Conservation (phyloP, 495 filamentous ascomycete species). For the Oleoguttula mirabilis region DNA sequence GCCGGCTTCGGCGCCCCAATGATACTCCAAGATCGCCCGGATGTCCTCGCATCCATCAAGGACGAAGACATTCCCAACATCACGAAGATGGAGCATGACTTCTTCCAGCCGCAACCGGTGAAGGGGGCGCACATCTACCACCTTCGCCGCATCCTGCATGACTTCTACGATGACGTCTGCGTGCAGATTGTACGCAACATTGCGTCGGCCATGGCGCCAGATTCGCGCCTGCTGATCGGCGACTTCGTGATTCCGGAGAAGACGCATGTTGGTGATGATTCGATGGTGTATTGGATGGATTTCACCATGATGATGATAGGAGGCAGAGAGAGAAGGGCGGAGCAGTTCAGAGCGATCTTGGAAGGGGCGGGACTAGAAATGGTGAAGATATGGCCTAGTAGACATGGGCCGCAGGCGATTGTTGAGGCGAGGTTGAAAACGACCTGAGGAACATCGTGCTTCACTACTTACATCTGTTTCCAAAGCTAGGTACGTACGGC, state of each 20-base stretch:
- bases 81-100: constrained; percentile 13
- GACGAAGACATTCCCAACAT: constrained; percentile 8
- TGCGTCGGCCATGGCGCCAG: constrained; percentile 2
- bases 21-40: constrained; percentile 14
- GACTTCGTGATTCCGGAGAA: constrained; percentile 8
- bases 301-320: too few relatives aligned
- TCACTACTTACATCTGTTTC: too few relatives aligned
- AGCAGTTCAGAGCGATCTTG: too few relatives aligned
- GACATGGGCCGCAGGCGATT: too few relatives aligned
- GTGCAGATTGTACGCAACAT: constrained; percentile 3
- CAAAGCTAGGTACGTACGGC: too few relatives aligned
- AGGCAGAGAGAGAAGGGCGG: too few relatives aligned
- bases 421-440: too few relatives aligned
- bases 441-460: too few relatives aligned
- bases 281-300: too few relatives aligned
- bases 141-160: background rate
- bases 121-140: constrained; percentile 2
- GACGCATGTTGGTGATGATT: too few relatives aligned
- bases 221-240: background rate
- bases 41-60: constrained; percentile 4
- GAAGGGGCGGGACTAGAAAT: too few relatives aligned
- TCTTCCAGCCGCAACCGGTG: constrained; percentile 11
- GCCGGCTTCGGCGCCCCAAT: constrained; percentile 1
- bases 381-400: too few relatives aligned
- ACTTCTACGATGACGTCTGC: constrained; percentile 1